These are phyloP conservation scores for Lachnellula suecica DNA, from an alignment of 2,329 filamentous ascomycete species.

Conservation along the genomic window DNA sequence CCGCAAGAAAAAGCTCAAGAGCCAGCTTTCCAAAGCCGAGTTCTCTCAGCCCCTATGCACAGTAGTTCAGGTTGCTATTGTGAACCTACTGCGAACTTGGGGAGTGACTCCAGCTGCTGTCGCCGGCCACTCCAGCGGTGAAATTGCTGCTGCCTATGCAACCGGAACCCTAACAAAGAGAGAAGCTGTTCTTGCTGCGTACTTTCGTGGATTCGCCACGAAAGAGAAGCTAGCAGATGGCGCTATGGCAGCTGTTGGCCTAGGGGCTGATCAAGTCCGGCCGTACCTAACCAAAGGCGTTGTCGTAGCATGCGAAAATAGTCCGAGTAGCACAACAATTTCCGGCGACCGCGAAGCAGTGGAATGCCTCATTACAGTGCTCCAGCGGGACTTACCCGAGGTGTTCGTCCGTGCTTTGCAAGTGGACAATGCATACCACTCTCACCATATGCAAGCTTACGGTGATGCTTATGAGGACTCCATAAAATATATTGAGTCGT, in stretches of 20 bases:
- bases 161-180: slow-evolving; percentile 30
- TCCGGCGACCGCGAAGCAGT: slow-evolving; percentile 29
- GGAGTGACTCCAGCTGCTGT: slow-evolving; percentile 25
- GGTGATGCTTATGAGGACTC: not conserved
- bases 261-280: slow-evolving; percentile 6
- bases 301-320: slow-evolving; percentile 37
- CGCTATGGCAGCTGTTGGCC: slow-evolving; percentile 47
- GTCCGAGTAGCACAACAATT: slow-evolving; percentile 37
- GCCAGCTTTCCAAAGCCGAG: not conserved
- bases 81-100: slow-evolving; percentile 32
- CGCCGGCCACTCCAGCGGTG: slow-evolving; percentile 44
- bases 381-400: slow-evolving; percentile 18
- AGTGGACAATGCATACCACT: slow-evolving; percentile 30
- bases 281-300: slow-evolving; percentile 18
- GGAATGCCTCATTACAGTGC: slow-evolving; percentile 7
- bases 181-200: not conserved
- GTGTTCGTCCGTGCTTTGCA: slow-evolving; percentile 20
- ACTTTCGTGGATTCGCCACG: not conserved
- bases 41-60: slow-evolving; percentile 8
- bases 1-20: too few species aligned
- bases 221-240: slow-evolving; percentile 29
- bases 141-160: slow-evolving; percentile 45
- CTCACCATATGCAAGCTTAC: slow-evolving; percentile 3
- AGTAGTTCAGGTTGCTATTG: slow-evolving; percentile 38
- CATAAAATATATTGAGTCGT: not conserved